Evolutionary conservation across 176 grass and related monocot genomes (phyloP), one percentile per base, ranked within the genome.

Genomic region (Urochloa ruziziensis): DNA sequence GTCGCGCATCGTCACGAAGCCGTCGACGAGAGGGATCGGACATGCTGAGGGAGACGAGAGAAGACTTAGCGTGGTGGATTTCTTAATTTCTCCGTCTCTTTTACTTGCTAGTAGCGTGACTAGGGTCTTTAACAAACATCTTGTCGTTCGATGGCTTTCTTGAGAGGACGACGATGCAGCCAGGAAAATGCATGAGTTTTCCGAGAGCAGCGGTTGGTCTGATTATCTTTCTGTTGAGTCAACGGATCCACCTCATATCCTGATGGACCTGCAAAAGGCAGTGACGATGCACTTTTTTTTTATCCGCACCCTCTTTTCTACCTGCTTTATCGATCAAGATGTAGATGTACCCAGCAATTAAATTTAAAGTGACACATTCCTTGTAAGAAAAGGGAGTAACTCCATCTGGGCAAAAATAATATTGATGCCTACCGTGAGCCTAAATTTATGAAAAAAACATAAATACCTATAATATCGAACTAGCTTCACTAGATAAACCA

Each of bases 31-130:
- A 58, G 36, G 10, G 56, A 59, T 59, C 56, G 56, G 56, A 59
- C 56, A 59, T n/a, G 35, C 16, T 28, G 25, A 33, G 52, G 37
- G 7, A 14, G 25, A 18, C 56, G 10, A 6, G 51, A 84, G 74
- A 59, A 81, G 54, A 81, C 77, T 89, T 89, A 89, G 70, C 52
- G 77, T 81, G 70, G 87, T 85, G 82, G 82, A 76, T 53, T 81
- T 89, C 77, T 74, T 42, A 12, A 5, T 64, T 74, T 33, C 19
- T 24, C 62, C 4, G 51, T 19, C 62, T 47, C 12, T 42, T 84
- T 80, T 85, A 29, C 69, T 4, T 74, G 5, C 54, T 59, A 10
- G 53, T 7, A 56, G 53, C 44, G 14, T 16, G 9, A 10, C 2
- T 16, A 29, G 39, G 70, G 40, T 48, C 61, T 58, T 84, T 84